These are phyloP conservation scores for Paramecium biaurelia DNA, from an alignment of 73 alveolate genomes.

Conservation along the genomic window DNA sequence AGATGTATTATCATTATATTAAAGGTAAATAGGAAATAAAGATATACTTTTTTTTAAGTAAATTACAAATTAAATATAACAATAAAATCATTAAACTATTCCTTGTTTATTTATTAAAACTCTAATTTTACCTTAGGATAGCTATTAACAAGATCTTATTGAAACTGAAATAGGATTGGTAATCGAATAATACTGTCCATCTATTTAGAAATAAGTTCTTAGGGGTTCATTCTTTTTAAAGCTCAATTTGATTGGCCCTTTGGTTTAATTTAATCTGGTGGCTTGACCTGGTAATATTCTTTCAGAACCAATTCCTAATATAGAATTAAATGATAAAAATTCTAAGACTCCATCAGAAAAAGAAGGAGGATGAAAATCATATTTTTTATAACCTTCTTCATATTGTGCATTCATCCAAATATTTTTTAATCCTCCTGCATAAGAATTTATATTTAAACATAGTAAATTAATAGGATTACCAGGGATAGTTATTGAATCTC, in stretches of 20 bases:
- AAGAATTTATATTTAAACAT: slow-evolving; percentile 77
- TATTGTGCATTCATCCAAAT: slow-evolving; percentile 79
- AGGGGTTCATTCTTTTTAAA: slow-evolving; percentile 65
- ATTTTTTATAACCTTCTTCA: slow-evolving; percentile 12
- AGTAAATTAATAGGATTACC: slow-evolving; percentile 57
- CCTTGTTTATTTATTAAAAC: slow-evolving; percentile 5
- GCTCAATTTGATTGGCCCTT: slow-evolving; percentile 69
- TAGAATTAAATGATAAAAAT: slow-evolving; percentile 67
- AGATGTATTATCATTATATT: too few relatives aligned
- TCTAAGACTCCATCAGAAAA: slow-evolving; percentile 78
- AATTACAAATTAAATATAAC: background rate
- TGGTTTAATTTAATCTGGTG: slow-evolving; percentile 67
- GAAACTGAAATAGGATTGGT: slow-evolving; percentile 4
- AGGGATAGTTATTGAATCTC: slow-evolving; percentile 76
- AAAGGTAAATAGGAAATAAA: too few relatives aligned
- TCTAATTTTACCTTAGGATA: slow-evolving; percentile 1
- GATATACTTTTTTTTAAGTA: too few relatives aligned
- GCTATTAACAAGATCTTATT: slow-evolving; percentile 15
- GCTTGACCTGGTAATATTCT: slow-evolving; percentile 67
- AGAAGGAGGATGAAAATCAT: slow-evolving; percentile 49
- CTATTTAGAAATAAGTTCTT: slow-evolving; percentile 73
- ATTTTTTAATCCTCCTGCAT: slow-evolving; percentile 88
- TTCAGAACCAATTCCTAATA: slow-evolving; percentile 64
- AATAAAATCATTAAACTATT: background rate
- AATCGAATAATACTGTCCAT: slow-evolving; percentile 75